Evolutionary conservation across 768 basidiomycete species (phyloP).

Genomic region (Kwoniella newhampshirensis): DNA sequence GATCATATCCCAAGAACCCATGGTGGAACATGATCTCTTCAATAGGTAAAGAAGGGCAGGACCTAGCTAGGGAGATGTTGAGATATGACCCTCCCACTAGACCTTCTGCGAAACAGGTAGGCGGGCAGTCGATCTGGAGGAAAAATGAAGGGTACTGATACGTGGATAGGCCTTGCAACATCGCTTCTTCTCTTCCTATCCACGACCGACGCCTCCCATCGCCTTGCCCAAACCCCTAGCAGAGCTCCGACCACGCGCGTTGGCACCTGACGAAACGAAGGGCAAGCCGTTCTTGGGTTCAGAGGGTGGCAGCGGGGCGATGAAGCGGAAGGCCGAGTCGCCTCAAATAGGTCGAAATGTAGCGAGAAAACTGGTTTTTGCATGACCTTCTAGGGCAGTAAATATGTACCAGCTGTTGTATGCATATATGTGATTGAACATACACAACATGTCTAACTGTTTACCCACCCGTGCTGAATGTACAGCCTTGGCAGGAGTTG

Average conservation of each 20-base stretch:
- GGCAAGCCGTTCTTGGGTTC: slow-evolving; percentile 38
- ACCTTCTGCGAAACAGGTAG: slow-evolving; percentile 73
- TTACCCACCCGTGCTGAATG: too few species aligned
- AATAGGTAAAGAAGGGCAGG: slow-evolving; percentile 78
- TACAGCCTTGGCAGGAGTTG: too few species aligned
- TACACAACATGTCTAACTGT: too few species aligned
- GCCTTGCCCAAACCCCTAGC: slow-evolving; percentile 71
- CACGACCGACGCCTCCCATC: slow-evolving; percentile 82
- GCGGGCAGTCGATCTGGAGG: not conserved
- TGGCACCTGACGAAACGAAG: slow-evolving; percentile 54
- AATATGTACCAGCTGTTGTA: slow-evolving; percentile 12
- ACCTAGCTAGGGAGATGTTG: slow-evolving; percentile 75
- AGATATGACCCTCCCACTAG: slow-evolving; percentile 82
- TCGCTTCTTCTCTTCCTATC: slow-evolving; percentile 80
- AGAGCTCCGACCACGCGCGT: slow-evolving; percentile 59
- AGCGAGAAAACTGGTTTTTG: slow-evolving; percentile 34
- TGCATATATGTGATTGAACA: slow-evolving; percentile 1
- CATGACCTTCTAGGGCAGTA: slow-evolving; percentile 25
- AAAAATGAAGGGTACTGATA: not conserved
- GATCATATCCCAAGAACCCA: slow-evolving; percentile 78
- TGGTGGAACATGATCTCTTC: slow-evolving; percentile 87
- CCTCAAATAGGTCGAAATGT: slow-evolving; percentile 23
- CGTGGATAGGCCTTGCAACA: slow-evolving; percentile 73
- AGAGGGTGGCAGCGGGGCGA: slow-evolving; percentile 15
- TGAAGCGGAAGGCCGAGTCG: slow-evolving; percentile 44